phyloP scores from a whole-genome alignment of 1,284 basidiomycete genomes.

The Malassezia globosa region DNA sequence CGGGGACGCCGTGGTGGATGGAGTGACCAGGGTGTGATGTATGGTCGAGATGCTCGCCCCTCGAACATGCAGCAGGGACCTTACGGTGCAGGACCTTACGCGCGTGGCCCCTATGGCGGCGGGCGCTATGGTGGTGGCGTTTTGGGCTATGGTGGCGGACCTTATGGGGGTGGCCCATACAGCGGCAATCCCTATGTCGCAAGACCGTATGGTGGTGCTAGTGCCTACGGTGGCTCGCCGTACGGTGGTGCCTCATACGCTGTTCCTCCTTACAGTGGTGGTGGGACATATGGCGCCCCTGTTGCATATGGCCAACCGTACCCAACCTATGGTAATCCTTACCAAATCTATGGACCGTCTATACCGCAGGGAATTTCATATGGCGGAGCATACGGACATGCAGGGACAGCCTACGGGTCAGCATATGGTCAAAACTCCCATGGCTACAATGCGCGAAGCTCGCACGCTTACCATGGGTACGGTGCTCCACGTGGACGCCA shows the following conservation, averaged over 20 bases:
- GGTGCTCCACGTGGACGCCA: background rate
- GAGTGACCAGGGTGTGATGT: constrained; percentile 1
- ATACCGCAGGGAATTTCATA: too few relatives aligned
- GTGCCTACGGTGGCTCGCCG: background rate
- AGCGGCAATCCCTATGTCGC: constrained; percentile 5
- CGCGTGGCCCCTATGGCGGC: constrained; percentile 1
- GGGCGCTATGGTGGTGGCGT: constrained; percentile 17
- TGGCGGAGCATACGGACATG: too few relatives aligned
- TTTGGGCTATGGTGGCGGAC: constrained; percentile 21
- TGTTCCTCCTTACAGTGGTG: background rate
- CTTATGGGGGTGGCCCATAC: constrained; percentile 17
- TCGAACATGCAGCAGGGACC: background rate
- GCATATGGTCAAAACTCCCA: background rate
- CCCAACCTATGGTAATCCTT: too few relatives aligned
- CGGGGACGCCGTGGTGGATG: constrained; percentile 3
- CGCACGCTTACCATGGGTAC: background rate
- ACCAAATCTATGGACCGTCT: too few relatives aligned
- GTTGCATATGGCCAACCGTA: too few relatives aligned
- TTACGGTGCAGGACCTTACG: background rate
- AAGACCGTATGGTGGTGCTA: background rate
- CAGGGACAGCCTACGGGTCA: background rate
- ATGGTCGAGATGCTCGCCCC: constrained; percentile 10
- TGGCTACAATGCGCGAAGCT: background rate
- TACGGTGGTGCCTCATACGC: background rate
- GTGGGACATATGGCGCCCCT: too few relatives aligned